A percentile compares a stretch with the other conserved stretches of the same genome.
Evolutionary conservation across 768 basidiomycete species (phyloP).

Genomic region (Multifurca ochricompacta): DNA sequence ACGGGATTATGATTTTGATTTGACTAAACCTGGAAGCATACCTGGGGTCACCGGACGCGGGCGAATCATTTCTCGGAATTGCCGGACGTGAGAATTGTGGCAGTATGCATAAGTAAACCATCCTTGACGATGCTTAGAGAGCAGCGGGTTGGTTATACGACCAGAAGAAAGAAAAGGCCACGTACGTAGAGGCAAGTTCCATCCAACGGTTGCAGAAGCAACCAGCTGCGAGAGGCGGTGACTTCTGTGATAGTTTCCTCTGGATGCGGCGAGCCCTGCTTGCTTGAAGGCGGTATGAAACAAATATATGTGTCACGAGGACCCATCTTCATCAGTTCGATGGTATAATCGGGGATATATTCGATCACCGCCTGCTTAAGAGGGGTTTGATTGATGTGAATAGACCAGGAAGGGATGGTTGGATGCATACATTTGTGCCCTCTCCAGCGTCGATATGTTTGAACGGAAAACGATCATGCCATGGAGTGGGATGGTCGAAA

Average conservation of each 20-base stretch:
- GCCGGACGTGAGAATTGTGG: slow-evolving; percentile 90
- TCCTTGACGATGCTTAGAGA: slow-evolving; percentile 66
- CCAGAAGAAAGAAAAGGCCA: slow-evolving; percentile 26
- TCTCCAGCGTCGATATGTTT: slow-evolving; percentile 58
- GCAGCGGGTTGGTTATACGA: background rate
- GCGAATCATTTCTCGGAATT: slow-evolving; percentile 81
- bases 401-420: background rate
- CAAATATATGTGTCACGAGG: slow-evolving; percentile 66
- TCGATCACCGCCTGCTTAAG: slow-evolving; percentile 4
- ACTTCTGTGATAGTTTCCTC: slow-evolving; percentile 53
- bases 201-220: slow-evolving; percentile 67
- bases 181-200: slow-evolving; percentile 83
- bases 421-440: slow-evolving; percentile 25
- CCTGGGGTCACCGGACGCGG: slow-evolving; percentile 59
- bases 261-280: slow-evolving; percentile 37
- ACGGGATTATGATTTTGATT: background rate
- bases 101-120: slow-evolving; percentile 99
- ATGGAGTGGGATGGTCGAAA: slow-evolving; percentile 47
- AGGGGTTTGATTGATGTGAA: background rate
- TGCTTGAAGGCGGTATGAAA: slow-evolving; percentile 60
- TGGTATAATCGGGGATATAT: slow-evolving; percentile 35
- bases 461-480: slow-evolving; percentile 33
- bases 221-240: slow-evolving; percentile 73
- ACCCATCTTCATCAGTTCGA: slow-evolving; percentile 72
- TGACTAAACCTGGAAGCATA: slow-evolving; percentile 27